These are phyloP conservation scores for Kwoniella botswanensis DNA, from an alignment of 768 basidiomycete genomes.

Conservation along the genomic window DNA sequence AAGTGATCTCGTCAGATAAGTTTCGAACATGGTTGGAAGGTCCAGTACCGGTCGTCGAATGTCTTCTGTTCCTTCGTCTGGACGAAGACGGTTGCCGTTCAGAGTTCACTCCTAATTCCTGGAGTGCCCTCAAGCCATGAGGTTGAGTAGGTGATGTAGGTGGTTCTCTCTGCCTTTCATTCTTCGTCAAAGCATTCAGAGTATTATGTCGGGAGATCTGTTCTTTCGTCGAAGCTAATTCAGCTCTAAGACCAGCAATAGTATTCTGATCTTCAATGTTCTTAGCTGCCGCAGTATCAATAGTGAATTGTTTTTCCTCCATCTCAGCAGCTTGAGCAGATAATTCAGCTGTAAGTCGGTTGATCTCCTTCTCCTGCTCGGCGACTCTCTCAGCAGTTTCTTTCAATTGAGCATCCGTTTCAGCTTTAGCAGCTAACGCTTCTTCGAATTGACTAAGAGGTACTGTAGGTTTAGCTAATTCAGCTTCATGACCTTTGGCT, in stretches of 20 bases:
- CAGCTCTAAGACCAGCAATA: constrained; percentile 85
- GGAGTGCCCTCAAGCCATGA: constrained; percentile 66
- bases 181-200: constrained; percentile 80
- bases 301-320: constrained; percentile 71
- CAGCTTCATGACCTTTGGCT: constrained; percentile 72
- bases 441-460: constrained; percentile 75
- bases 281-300: constrained; percentile 68
- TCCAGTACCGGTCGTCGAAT: constrained; percentile 53
- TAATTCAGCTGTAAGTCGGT: constrained; percentile 78
- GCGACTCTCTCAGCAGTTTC: constrained; percentile 72
- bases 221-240: constrained; percentile 89
- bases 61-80: constrained; percentile 41
- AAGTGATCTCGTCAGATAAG: constrained; percentile 75
- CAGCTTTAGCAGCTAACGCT: constrained; percentile 73
- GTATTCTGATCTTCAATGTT: constrained; percentile 77
- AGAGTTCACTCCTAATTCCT: constrained; percentile 48
- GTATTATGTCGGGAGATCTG: constrained; percentile 96
- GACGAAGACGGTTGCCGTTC: constrained; percentile 29
- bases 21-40: constrained; percentile 67
- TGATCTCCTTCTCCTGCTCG: constrained; percentile 84
- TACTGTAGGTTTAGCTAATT: constrained; percentile 72
- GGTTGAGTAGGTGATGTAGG: constrained; percentile 77
- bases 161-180: constrained; percentile 71
- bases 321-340: constrained; percentile 73
- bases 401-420: constrained; percentile 78